Percentiles rank a stretch among this genome's conserved stretches.
Conservation (phyloP, 805 yeast genomes). For the Starmera amethionina region DNA sequence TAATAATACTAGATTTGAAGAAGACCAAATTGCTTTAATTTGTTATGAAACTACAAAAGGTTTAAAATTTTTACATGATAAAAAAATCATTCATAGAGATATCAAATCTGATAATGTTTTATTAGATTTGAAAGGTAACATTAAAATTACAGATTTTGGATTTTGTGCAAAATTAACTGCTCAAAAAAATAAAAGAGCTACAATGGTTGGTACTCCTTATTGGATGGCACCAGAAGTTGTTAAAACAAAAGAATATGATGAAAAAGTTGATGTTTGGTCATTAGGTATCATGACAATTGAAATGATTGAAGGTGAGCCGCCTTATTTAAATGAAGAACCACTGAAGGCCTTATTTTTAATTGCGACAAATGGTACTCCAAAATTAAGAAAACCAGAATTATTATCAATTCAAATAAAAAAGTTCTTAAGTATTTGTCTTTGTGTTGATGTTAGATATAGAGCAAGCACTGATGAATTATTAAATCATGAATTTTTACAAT, state of each 20-base stretch:
- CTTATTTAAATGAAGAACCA: slow-evolving; percentile 93
- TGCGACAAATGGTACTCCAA: slow-evolving; percentile 97
- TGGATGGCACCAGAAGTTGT: slow-evolving; percentile 99
- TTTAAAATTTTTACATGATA: slow-evolving; percentile 80
- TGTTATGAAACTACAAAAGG: slow-evolving; percentile 89
- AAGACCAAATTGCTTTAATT: slow-evolving; percentile 85
- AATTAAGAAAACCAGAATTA: slow-evolving; percentile 79
- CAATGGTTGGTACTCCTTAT: slow-evolving; percentile 99
- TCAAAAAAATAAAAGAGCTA: slow-evolving; percentile 80
- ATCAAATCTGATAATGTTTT: slow-evolving; percentile 94
- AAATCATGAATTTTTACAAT: slow-evolving; percentile 60
- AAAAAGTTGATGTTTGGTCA: slow-evolving; percentile 97
- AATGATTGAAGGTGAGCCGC: slow-evolving; percentile 99
- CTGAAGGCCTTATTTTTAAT: slow-evolving; percentile 86
- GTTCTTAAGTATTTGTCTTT: slow-evolving; percentile 81
- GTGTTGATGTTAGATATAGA: slow-evolving; percentile 88
- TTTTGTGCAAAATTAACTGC: slow-evolving; percentile 92
- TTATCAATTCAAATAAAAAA: slow-evolving; percentile 71
- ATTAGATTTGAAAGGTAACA: slow-evolving; percentile 70
- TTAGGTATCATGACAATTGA: slow-evolving; percentile 97
- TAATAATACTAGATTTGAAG: slow-evolving; percentile 60
- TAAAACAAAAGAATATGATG: slow-evolving; percentile 89
- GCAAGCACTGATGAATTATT: slow-evolving; percentile 86
- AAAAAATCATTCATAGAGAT: slow-evolving; percentile 92
- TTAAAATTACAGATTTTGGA: slow-evolving; percentile 94